These are phyloP conservation scores for Trichocomaceae sp. DNA, from an alignment of 2,329 filamentous ascomycete genomes.

Conservation along the genomic window DNA sequence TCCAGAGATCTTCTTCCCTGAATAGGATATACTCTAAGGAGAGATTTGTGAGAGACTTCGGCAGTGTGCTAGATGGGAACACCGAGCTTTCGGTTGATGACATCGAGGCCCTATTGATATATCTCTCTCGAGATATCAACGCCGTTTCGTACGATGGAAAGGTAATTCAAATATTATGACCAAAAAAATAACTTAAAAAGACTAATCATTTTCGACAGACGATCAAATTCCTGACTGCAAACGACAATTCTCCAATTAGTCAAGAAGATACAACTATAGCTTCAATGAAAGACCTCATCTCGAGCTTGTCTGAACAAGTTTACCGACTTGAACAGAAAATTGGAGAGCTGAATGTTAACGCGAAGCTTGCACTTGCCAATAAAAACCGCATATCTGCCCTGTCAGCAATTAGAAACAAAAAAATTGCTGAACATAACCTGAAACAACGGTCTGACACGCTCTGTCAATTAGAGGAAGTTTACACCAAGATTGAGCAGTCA, in stretches of 20 bases:
- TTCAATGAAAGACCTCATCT: slow-evolving; percentile 66
- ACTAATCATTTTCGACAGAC: slow-evolving; percentile 43
- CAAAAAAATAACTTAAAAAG: not conserved
- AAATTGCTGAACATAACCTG: slow-evolving; percentile 68
- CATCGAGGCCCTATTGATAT: slow-evolving; percentile 62
- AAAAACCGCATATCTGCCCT: slow-evolving; percentile 72
- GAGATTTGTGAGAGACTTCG: slow-evolving; percentile 57
- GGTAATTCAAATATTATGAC: slow-evolving; percentile 21
- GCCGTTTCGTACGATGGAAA: slow-evolving; percentile 43
- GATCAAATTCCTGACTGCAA: slow-evolving; percentile 63
- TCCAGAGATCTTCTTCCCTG: slow-evolving; percentile 46
- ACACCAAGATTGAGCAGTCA: slow-evolving; percentile 77
- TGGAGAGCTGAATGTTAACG: slow-evolving; percentile 45
- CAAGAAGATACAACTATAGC: slow-evolving; percentile 76
- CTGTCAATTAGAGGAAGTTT: slow-evolving; percentile 74
- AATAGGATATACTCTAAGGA: slow-evolving; percentile 62
- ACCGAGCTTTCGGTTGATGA: slow-evolving; percentile 56
- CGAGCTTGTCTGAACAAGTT: slow-evolving; percentile 60
- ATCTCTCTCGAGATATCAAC: slow-evolving; percentile 61
- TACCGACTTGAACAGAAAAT: slow-evolving; percentile 55
- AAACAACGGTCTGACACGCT: slow-evolving; percentile 66
- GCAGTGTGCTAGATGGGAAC: slow-evolving; percentile 44
- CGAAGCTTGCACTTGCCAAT: slow-evolving; percentile 61
- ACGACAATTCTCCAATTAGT: slow-evolving; percentile 54
- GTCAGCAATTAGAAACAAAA: slow-evolving; percentile 74